These are phyloP conservation scores for Adansonia rubrostipa DNA, from an alignment of 441 rosid species.

Conservation along the genomic window DNA sequence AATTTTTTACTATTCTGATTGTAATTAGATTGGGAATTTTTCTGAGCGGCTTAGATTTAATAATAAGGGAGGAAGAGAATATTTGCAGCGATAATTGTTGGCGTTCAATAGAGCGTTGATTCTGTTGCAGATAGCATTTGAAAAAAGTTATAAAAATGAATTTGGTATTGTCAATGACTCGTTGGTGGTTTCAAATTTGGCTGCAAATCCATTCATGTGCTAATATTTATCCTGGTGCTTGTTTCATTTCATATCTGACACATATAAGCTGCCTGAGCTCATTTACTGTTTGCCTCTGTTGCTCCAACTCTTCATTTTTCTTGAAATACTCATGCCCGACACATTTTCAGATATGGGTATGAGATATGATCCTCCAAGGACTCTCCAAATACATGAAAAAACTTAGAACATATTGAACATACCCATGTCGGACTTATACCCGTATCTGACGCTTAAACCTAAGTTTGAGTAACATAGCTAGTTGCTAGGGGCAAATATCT, in stretches of 20 bases:
- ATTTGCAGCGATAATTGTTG: neutral
- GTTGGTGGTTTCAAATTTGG: neutral
- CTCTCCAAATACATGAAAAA: too few relatives aligned
- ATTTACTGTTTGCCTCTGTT: too few relatives aligned
- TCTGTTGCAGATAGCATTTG: slow-evolving; percentile 4
- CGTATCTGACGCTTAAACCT: too few relatives aligned
- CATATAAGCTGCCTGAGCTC: neutral
- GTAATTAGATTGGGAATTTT: slow-evolving; percentile 4
- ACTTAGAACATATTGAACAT: too few relatives aligned
- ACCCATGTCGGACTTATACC: too few relatives aligned
- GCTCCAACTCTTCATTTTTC: too few relatives aligned
- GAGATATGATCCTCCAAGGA: too few relatives aligned
- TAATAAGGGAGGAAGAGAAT: neutral
- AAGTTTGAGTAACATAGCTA: too few relatives aligned
- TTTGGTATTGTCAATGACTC: neutral
- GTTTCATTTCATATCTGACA: slow-evolving; percentile 5
- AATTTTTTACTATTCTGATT: neutral
- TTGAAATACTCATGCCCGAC: too few relatives aligned
- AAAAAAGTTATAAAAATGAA: neutral
- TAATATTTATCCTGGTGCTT: neutral
- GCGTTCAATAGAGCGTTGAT: neutral
- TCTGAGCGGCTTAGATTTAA: neutral
- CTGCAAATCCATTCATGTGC: neutral
- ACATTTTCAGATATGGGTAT: too few relatives aligned
- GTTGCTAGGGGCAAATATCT: neutral